phyloP scores from a whole-genome alignment of 495 filamentous ascomycete genomes.

The Sabuloglossum arenarium region DNA sequence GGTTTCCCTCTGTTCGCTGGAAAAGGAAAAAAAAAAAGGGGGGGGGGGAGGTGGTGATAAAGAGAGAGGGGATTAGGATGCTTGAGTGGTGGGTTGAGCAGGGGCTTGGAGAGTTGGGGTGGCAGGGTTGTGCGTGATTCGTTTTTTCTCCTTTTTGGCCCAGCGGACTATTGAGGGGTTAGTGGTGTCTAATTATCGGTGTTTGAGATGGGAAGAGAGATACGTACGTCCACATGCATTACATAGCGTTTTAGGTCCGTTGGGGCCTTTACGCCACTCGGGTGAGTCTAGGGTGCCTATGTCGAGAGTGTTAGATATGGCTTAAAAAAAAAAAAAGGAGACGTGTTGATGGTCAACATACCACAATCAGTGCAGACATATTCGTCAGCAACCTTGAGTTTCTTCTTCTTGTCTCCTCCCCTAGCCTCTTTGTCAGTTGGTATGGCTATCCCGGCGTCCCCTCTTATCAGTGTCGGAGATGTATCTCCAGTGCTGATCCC shows the following conservation, averaged over 20 bases:
- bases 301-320: neutral
- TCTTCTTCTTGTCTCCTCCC: conserved; percentile 69
- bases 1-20: no score
- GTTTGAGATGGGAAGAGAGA: neutral
- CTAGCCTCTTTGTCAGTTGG: conserved; percentile 47
- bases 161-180: conserved; percentile 16
- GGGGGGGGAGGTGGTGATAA: no score
- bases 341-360: conserved; percentile 11
- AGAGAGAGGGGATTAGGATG: no score
- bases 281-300: conserved; percentile 66
- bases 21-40: no score
- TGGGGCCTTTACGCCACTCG: conserved; percentile 91
- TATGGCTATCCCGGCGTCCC: conserved; percentile 70
- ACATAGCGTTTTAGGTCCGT: conserved; percentile 86
- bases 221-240: conserved; percentile 76
- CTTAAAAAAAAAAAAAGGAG: conserved; percentile 1
- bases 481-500: conserved; percentile 75
- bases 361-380: conserved; percentile 95
- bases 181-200: neutral
- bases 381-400: conserved; percentile 75
- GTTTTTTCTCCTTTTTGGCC: conserved; percentile 27
- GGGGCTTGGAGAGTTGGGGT: neutral
- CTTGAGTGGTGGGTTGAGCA: neutral
- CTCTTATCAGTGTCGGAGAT: conserved; percentile 61
- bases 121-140: neutral